Conservation (phyloP, 2,329 filamentous ascomycete genomes). For the Claviceps quebecensis region DNA sequence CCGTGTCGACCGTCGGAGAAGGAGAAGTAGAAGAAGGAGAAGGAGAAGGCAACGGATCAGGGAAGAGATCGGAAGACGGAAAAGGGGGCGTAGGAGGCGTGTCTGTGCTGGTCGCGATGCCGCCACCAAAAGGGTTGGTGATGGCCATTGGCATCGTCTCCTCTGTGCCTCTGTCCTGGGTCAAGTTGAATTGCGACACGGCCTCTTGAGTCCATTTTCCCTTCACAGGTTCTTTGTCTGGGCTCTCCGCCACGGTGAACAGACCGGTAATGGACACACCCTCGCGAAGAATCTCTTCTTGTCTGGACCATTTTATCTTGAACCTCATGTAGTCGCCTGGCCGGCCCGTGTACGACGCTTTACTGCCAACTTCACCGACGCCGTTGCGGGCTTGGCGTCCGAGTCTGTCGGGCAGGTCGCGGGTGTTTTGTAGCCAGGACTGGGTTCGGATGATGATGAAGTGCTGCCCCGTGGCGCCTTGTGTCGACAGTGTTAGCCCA, state of each 20-base stretch:
- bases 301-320: conserved; percentile 7
- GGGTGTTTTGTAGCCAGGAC: neutral
- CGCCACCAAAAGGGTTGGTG: neutral
- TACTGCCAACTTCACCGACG: neutral
- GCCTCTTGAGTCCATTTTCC: neutral
- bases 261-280: conserved; percentile 7
- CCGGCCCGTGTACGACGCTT: neutral
- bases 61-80: too few species aligned
- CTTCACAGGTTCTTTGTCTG: neutral
- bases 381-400: neutral
- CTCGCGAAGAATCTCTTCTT: neutral
- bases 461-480: neutral
- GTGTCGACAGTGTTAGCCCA: neutral
- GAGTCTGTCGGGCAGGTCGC: too few species aligned
- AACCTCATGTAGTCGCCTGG: conserved; percentile 6
- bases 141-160: neutral
- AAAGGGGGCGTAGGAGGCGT: too few species aligned
- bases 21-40: neutral
- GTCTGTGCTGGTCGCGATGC: neutral
- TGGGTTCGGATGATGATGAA: neutral
- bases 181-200: neutral
- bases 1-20: neutral
- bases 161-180: neutral
- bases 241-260: conserved; percentile 8
- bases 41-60: too few species aligned